Evolutionary conservation across 768 basidiomycete genomes (phyloP), one percentile per base, ranked within the genome.

Genomic region (Aureoboletus auriporus): DNA sequence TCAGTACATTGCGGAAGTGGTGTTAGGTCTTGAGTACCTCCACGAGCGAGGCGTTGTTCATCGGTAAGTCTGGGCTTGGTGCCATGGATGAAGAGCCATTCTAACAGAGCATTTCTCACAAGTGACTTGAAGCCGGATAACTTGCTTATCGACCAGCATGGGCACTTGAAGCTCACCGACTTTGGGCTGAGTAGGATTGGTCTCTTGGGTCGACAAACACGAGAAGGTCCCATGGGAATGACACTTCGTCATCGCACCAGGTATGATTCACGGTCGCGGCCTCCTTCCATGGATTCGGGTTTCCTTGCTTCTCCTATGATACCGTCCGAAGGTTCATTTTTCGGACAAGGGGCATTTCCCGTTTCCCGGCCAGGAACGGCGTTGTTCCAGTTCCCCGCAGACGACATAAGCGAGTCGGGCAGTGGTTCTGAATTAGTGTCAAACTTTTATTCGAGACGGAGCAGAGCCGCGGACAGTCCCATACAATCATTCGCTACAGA

Each of bases 41-140:
- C 96, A 98, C 71, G 82, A 88, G 54, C 82, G 90, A 28, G 93
- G 93, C 27, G 85, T 99, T 54, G 92, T 98, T 52, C 96, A 99
- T 77, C 91, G 95, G 95, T 93, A 62, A 56, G 85, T 50, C 42
- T 28, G 29, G 23, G n/a, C 38, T 38, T 39, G 33, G 34, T 27
- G 17, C 27, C 10, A 8, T 8, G 7, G 5, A 26, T 9, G 4
- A 6, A 28, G 37, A 14, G 28, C 0, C 17, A 14, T 43, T n/a
- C 30, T 59, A 11, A 49, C 46, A n/a, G n/a, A n/a, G n/a, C n/a
- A n/a, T 43, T 8, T 26, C 11, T 33, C n/a, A 62, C 36, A 44
- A 96, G 96, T 72, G 96, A 98, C 64, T 70, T 98, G 51, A 98
- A 98, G 65, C 96, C 96, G 12, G 96, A 99, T 71, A 99, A 99